Base-by-base conservation (phyloP, 345 rosid species). In the Corchorus capsularis region DNA sequence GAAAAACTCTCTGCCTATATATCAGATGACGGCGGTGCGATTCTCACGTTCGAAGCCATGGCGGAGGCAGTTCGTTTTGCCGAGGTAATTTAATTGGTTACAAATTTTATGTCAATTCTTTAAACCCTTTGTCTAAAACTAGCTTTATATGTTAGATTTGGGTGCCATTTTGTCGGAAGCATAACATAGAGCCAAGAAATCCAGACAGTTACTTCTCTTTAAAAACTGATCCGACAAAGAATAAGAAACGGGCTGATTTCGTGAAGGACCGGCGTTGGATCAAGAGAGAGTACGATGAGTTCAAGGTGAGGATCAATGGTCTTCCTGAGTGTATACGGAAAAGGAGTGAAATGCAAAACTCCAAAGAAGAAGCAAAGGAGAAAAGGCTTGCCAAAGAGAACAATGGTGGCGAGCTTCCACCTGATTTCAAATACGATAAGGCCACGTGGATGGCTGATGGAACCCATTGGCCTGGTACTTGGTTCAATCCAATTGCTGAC, bases 361-460 rank as follows among this genome's bases (percentile, higher is more conserved):
- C 76, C 12, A 90, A 80, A 73, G 98, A 94, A 80, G 83, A 74
- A 61, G 82, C 56, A 63, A 93, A 94, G 76, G 93, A 88, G 75
- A 93, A 84, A 63, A 79, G 84, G 43, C 46, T 82, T 0, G 91
- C 90, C 0, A 64, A 86, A 72, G 97, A 91, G 56, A 85, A 89
- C 75, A 88, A 91, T 20, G 91, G 90, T 5, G 93, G 91, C 12
- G 70, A 39, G 7, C 65, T 85, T 80, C 88, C 93, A 0, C 76
- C 79, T 0, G 95, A 90, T 52, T 90, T 85, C 67, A 60, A 77
- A 7, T 86, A 86, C 10, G 77, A 78, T 1, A 83, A 87, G 71
- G 99, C 99, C 55, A 95, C 98, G 2, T 95, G 99, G 99, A 95
- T 95, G 98, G 99, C 99, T 55, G 97, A 95, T 71, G 98, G 98